A percentile compares a stretch with the other conserved stretches of the same genome.
These are phyloP conservation scores for Oldenlandia corymbosa DNA, from an alignment of 257 asterid species.

Conservation along the genomic window DNA sequence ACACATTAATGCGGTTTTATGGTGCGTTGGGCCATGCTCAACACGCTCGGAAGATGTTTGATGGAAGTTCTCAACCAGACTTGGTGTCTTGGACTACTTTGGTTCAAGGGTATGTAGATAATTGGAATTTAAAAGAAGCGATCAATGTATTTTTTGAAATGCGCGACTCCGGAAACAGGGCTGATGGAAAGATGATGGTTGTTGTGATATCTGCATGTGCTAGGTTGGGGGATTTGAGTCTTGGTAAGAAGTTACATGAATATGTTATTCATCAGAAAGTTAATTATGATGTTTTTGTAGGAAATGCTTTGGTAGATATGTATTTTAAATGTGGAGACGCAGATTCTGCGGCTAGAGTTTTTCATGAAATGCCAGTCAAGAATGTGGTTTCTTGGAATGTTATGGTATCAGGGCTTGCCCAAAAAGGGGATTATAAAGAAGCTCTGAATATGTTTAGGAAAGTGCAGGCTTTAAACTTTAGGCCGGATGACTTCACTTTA, in stretches of 20 bases:
- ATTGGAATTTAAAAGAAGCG: constrained; percentile 30
- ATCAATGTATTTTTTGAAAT: constrained; percentile 26
- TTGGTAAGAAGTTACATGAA: constrained; percentile 36
- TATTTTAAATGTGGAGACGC: constrained; percentile 41
- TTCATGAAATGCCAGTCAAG: constrained; percentile 28
- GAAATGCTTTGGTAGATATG: constrained; percentile 41
- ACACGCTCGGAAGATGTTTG: constrained; percentile 30
- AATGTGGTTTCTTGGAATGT: constrained; percentile 45
- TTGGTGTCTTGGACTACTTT: constrained; percentile 43
- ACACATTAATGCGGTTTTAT: constrained; percentile 33
- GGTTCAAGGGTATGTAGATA: constrained; percentile 38
- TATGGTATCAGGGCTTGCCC: constrained; percentile 35
- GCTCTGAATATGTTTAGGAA: constrained; percentile 25
- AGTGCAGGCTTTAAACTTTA: constrained; percentile 26
- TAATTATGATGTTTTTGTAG: constrained; percentile 33
- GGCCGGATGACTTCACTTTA: constrained; percentile 36
- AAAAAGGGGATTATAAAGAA: constrained; percentile 25
- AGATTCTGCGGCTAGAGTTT: constrained; percentile 23
- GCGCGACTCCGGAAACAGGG: constrained; percentile 25
- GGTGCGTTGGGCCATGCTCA: constrained; percentile 26
- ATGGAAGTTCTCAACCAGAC: constrained; percentile 25
- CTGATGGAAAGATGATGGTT: constrained; percentile 38
- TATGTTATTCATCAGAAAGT: constrained; percentile 19
- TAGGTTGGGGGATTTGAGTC: constrained; percentile 33
- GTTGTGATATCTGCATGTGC: constrained; percentile 40